These are phyloP conservation scores for Saccharum officinarum DNA, from an alignment of 176 grass and related monocot genomes.

Conservation along the genomic window DNA sequence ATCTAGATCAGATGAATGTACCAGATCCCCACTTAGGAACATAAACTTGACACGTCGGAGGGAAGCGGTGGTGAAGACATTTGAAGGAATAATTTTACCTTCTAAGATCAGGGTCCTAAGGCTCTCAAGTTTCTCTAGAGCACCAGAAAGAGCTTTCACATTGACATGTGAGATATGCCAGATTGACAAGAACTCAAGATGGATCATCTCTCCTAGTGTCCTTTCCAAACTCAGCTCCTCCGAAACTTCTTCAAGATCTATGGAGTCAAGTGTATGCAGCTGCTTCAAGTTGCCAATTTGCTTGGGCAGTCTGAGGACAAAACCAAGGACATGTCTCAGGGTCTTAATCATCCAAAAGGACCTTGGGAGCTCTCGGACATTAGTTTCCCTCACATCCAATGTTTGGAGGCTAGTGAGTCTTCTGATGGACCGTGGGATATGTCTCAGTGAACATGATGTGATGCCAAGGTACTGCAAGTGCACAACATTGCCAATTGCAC, in stretches of 20 bases:
- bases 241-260: background rate
- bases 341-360: slow-evolving; percentile 27
- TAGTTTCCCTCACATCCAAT: slow-evolving; percentile 4
- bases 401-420: background rate
- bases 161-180: background rate
- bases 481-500: slow-evolving; percentile 6
- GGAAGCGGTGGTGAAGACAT: background rate
- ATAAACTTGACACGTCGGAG: background rate
- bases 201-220: background rate
- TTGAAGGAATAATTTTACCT: background rate
- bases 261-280: slow-evolving; percentile 21
- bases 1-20: background rate
- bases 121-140: background rate
- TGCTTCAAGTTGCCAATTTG: background rate
- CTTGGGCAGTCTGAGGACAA: background rate
- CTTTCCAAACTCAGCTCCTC: background rate
- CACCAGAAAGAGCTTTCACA: background rate
- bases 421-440: background rate
- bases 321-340: slow-evolving; percentile 32
- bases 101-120: slow-evolving; percentile 8
- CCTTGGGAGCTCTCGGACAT: background rate
- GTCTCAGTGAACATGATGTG: background rate
- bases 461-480: slow-evolving; percentile 27
- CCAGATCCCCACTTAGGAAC: background rate
- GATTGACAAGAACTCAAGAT: background rate